Evolutionary conservation across 305 asterid genomes (phyloP).

Genomic region (Fraxinus ornus): DNA sequence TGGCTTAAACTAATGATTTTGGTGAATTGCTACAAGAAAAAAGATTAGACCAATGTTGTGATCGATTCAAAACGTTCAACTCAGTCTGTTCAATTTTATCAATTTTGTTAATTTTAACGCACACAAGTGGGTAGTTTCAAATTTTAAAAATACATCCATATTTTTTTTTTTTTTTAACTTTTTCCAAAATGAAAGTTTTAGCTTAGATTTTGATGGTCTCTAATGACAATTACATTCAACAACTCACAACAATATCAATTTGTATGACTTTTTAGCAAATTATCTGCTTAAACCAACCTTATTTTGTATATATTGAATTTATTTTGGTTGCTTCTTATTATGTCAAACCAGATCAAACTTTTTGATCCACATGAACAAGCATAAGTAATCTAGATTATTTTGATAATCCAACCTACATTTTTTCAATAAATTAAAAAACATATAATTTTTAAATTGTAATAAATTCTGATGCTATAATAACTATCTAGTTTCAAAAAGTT

Average conservation of each 20-base stretch:
- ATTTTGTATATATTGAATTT: not conserved
- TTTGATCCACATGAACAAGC: not conserved
- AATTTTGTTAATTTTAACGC: not conserved
- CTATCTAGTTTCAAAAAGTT: not conserved
- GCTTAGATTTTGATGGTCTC: not conserved
- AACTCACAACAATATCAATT: not conserved
- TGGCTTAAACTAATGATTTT: not conserved
- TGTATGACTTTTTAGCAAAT: not conserved
- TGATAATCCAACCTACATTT: not conserved
- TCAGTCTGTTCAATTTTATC: not conserved
- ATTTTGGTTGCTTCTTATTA: not conserved
- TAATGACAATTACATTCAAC: not conserved
- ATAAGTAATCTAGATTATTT: not conserved
- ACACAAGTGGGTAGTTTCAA: not conserved
- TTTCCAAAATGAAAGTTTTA: not conserved
- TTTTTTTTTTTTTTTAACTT: too few species aligned
- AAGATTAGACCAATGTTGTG: not conserved
- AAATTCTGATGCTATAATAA: not conserved
- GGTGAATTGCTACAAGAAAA: not conserved
- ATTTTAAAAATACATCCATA: not conserved
- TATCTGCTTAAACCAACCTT: not conserved
- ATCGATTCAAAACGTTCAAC: not conserved
- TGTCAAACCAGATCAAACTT: not conserved
- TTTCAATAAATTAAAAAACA: not conserved
- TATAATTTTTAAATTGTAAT: not conserved